Evolutionary conservation across 1,284 basidiomycete genomes (phyloP).

Genomic region (Porogramme epimiltina): DNA sequence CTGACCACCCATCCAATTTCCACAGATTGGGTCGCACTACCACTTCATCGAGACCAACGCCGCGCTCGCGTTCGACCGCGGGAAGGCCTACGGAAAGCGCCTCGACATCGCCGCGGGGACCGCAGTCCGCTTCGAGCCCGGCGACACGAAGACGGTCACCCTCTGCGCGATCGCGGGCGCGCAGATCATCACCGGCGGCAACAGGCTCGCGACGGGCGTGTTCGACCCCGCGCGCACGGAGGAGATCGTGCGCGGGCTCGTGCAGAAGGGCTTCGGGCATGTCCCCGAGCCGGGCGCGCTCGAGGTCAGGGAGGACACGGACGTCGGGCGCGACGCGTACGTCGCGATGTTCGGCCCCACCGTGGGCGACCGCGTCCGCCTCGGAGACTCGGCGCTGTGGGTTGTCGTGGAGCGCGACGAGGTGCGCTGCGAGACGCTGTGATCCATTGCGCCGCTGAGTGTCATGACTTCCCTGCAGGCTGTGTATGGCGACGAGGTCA

Average conservation of each 20-base stretch:
- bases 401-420: conserved; percentile 90
- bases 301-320: conserved; percentile 49
- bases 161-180: conserved; percentile 82
- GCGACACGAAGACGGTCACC: conserved; percentile 83
- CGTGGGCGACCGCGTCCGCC: conserved; percentile 83
- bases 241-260: conserved; percentile 43
- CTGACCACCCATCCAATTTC: neutral
- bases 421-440: conserved; percentile 42
- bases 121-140: conserved; percentile 96
- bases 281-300: conserved; percentile 58
- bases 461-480: conserved; percentile 45
- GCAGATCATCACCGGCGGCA: conserved; percentile 80
- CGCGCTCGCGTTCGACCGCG: conserved; percentile 82
- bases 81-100: conserved; percentile 78
- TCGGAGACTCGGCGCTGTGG: conserved; percentile 93
- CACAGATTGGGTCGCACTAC: conserved; percentile 89
- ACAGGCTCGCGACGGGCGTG: conserved; percentile 67
- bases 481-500: conserved; percentile 92
- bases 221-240: conserved; percentile 47
- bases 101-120: conserved; percentile 95
- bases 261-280: conserved; percentile 66
- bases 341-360: conserved; percentile 96
- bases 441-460: neutral
- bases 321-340: conserved; percentile 70
- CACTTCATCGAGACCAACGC: conserved; percentile 92